Evolutionary conservation across 2,329 filamentous ascomycete species (phyloP), one percentile per base, ranked within the genome.

Genomic region (Talaromyces sp.): DNA sequence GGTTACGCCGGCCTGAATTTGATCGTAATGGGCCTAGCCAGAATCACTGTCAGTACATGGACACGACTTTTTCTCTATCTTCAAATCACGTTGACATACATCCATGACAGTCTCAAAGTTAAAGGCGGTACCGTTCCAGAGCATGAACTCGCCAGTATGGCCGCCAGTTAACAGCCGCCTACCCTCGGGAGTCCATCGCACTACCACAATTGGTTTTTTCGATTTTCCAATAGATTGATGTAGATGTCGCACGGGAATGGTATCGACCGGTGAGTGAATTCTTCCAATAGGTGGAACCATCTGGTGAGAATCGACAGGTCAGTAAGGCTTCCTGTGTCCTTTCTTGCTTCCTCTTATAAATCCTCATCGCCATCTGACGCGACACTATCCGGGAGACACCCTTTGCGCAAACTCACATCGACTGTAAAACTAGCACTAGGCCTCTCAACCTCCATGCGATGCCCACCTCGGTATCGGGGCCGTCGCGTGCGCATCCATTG

Each of bases 41-140:
- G 6, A 16, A 32, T 29, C 13, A 42, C 14, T 13, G 35, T 17
- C 11, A 52, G 35, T 29, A 9, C 11, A 20, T 24, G 22, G 49
- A n/a, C 16, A 32, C 4, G 6, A 45, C 10, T 17, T 19, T 17
- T 17, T 22, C 24, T n/a, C n/a, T n/a, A n/a, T n/a, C n/a, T n/a
- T n/a, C 10, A 16, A 11, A 14, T 49, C 43, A 10, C 14, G 30
- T 32, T 22, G 35, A 69, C 75, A 48, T 61, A 80, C 78, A 72
- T 96, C 92, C 89, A 97, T 97, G 24, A 99, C 97, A 3, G 94
- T 97, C 77, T 99, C 94, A 65, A 99, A 99, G 73, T 99, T 97
- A 82, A 99, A 99, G 20, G 91, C 93, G 39, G 93, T 97, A 58
- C 94, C 94, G 71, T 99, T 99, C 94, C 94, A 99, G 3, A 99